Evolutionary conservation across 225 moss, liverwort and hornwort genomes (phyloP).

Genomic region (Antitrichia curtipendula): DNA sequence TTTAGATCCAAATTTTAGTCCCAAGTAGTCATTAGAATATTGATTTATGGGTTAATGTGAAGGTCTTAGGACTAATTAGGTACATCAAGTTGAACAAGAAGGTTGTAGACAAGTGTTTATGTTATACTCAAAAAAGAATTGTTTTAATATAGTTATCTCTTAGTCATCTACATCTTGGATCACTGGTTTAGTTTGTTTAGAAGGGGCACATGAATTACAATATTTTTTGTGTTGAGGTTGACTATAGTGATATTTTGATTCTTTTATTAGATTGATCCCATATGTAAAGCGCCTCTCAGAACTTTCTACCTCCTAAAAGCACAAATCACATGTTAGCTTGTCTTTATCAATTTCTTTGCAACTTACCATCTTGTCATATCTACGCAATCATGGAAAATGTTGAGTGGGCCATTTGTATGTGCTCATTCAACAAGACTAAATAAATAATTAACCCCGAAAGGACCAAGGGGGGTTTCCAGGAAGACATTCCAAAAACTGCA

Average conservation of each 20-base stretch:
- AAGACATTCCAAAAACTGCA: too few relatives aligned
- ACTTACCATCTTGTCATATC: neutral
- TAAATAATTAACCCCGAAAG: too few relatives aligned
- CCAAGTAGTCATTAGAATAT: neutral
- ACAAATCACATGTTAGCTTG: neutral
- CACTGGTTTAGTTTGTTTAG: neutral
- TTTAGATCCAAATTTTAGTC: neutral
- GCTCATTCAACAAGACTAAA: neutral
- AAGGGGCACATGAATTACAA: neutral
- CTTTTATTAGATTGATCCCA: neutral
- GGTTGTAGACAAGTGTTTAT: neutral
- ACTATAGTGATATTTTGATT: neutral
- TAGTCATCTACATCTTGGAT: neutral
- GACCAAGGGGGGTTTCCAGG: too few relatives aligned
- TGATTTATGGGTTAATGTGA: neutral
- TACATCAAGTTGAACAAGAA: neutral
- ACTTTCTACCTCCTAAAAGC: neutral
- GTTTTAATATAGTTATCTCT: neutral
- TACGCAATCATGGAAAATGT: neutral
- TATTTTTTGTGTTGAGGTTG: accelerated
- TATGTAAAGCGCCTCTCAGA: accelerated
- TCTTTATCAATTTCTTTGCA: neutral
- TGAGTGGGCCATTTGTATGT: neutral
- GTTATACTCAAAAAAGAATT: neutral
- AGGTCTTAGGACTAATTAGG: neutral